These are phyloP conservation scores for Dictyostelium intermedium DNA, from an alignment of 78 protist species.

Conservation along the genomic window DNA sequence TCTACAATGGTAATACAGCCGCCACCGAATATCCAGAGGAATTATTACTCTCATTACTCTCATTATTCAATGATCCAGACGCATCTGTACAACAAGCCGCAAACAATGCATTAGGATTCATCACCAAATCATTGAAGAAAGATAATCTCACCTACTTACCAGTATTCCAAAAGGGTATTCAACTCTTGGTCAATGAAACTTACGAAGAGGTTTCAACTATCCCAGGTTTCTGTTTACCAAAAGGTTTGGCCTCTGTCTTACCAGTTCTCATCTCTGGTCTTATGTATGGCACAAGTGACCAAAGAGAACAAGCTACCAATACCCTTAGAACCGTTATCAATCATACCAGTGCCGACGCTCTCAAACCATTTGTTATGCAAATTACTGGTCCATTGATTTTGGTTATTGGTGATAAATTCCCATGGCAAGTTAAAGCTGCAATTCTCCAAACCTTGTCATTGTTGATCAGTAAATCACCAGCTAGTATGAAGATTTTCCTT, in stretches of 20 bases:
- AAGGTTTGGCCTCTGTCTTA: slow-evolving; percentile 87
- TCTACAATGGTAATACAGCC: background rate
- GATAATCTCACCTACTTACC: slow-evolving; percentile 54
- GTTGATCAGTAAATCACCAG: slow-evolving; percentile 78
- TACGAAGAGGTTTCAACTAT: background rate
- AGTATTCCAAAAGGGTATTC: slow-evolving; percentile 42
- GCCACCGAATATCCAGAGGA: slow-evolving; percentile 42
- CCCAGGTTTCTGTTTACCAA: slow-evolving; percentile 75
- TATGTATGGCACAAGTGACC: slow-evolving; percentile 84
- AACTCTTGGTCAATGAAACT: background rate
- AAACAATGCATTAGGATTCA: slow-evolving; percentile 9
- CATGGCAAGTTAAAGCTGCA: slow-evolving; percentile 84
- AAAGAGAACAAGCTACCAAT: slow-evolving; percentile 90
- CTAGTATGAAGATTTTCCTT: slow-evolving; percentile 88
- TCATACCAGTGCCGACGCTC: slow-evolving; percentile 72
- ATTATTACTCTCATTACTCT: slow-evolving; percentile 11
- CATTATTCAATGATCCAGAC: slow-evolving; percentile 58
- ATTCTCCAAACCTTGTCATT: slow-evolving; percentile 81
- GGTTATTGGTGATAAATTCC: slow-evolving; percentile 90
- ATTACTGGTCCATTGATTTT: slow-evolving; percentile 96
- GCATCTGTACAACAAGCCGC: slow-evolving; percentile 52
- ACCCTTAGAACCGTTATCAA: slow-evolving; percentile 82
- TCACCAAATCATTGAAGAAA: slow-evolving; percentile 63
- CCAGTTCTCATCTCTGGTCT: slow-evolving; percentile 87
- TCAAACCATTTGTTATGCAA: slow-evolving; percentile 86